A percentile compares a stretch with the other conserved stretches of the same genome.
Conservation (phyloP, 164 flowering plant genomes). For the Dillenia suffruticosa region DNA sequence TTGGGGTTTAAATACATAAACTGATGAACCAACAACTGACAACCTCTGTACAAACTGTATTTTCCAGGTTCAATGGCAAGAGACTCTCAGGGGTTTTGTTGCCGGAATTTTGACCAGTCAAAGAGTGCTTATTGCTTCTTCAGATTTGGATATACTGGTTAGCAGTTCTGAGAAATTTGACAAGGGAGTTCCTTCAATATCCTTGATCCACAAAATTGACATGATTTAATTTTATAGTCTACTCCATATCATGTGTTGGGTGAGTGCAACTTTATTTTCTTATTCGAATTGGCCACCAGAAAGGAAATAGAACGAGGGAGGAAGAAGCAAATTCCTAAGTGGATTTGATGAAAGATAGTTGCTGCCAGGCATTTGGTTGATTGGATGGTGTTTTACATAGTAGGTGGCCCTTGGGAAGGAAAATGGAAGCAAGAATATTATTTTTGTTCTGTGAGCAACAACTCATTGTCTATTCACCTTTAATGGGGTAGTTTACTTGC, state of each 20-base stretch:
- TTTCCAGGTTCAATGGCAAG: slow-evolving; percentile 97
- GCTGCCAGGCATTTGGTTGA: too few species aligned
- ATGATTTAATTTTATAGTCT: not conserved
- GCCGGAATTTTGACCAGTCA: slow-evolving; percentile 91
- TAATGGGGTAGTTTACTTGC: too few species aligned
- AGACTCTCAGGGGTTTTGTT: slow-evolving; percentile 88
- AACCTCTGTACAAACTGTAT: not conserved
- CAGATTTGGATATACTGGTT: slow-evolving; percentile 79
- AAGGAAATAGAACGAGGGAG: too few species aligned
- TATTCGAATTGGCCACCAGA: not conserved
- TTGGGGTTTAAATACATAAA: too few species aligned
- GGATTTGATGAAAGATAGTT: too few species aligned
- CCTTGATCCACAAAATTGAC: slow-evolving; percentile 32
- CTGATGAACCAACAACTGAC: too few species aligned
- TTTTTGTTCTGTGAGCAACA: too few species aligned
- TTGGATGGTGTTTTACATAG: too few species aligned
- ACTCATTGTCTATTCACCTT: too few species aligned
- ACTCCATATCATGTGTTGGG: not conserved
- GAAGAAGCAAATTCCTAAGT: too few species aligned
- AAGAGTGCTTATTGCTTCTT: slow-evolving; percentile 83
- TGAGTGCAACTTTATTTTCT: not conserved
- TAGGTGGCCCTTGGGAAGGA: too few species aligned
- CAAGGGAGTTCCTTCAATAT: slow-evolving; percentile 96
- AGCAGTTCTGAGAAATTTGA: slow-evolving; percentile 75
- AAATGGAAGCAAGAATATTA: too few species aligned